Base-by-base conservation (phyloP, 208 protist genomes). In the Pavlovales sp. region DNA sequence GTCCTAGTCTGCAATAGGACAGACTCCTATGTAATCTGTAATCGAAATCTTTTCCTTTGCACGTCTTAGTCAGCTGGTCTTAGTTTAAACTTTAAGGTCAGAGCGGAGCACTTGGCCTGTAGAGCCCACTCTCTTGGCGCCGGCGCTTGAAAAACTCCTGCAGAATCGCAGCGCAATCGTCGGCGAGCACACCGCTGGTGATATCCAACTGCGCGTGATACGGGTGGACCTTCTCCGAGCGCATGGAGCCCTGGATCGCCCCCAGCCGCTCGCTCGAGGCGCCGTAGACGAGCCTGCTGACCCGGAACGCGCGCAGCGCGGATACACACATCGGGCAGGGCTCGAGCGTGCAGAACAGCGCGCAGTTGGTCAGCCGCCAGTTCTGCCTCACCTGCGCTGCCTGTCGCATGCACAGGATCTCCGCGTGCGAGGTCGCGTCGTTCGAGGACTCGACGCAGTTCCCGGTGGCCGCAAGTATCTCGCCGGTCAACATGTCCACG, bases 321-420 rank as follows among this genome's bases (percentile, higher is more conserved):
- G 82, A 46, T 36, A 36, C 0, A 37, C 82, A 86, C 82, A 86
- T 86, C 36, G 82, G 82, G 38, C 82, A 86, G 37, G 82, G 82
- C 66, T 86, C 82, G 4, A 86, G 42, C 4, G 57, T 86, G 57
- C 38, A 46, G 66, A 78, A 86, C 11, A 86, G 82, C 20, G 82
- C 78, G 14, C 34, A n/a, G 10, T 36, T 5, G 10, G 18, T 8
- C 7, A 38, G n/a, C n/a, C 76, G 38, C 38, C 76, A 38, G 76
- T 36, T 42, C 38, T 37, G 76, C 28, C 76, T 22, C 57, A 7
- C n/a, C 28, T 36, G 57, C 7, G 82, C 46, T 10, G 57, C 66
- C 0, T 36, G 8, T 20, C 82, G 82, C 22, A 77, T 4, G 34
- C 46, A 75, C 5, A 86, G 82, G 36, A 86, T 86, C 82, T 86